Evolutionary conservation across 192 early-diverging fungal genomes (phyloP), one percentile per base, ranked within the genome.

Genomic region (Chytriomyces confervae): DNA sequence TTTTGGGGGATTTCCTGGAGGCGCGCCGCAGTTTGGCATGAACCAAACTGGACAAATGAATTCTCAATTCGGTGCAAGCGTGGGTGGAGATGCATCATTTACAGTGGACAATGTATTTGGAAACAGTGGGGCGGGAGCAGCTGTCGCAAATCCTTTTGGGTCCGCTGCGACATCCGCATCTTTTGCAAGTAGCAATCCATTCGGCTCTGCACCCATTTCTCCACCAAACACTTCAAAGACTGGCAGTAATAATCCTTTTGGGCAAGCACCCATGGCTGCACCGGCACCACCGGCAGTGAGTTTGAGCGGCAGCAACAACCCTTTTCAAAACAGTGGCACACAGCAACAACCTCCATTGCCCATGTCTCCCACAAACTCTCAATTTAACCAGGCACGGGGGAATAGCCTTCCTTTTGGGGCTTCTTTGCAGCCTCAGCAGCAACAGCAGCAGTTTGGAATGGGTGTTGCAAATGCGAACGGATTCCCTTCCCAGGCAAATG

Each of bases 61-160:
- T 36, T 36, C 36, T 36, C 36, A 36, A 36, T 36, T 36, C 36
- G 36, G 36, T 36, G 36, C 0, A 36, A 36, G 2, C 36, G 36
- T 36, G 36, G 36, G 36, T 2, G 36, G 36, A 7, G 75, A 77
- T 51, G 24, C 75, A 6, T 44, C 73, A 27, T 85, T 85, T 61
- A 85, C 84, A n/a, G 79, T 85, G 6, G 84, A 85, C 53, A 85
- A 83, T 70, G 84, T 85, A 6, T 85, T 85, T 73, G 84, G 84
- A 23, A 74, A 75, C 50, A 18, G 18, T 11, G 70, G 62, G 18
- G 62, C 50, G 16, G 67, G 18, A 20, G 13, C 67, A 69, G 45
- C 11, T 68, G 8, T 46, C 45, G 23, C 66, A 68, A 48, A 11
- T 47, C 43, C 66, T 16, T 29, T 68, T 68, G 66, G 66, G 6